phyloP scores from a whole-genome alignment of 768 basidiomycete genomes.

The Lentinula boryana region DNA sequence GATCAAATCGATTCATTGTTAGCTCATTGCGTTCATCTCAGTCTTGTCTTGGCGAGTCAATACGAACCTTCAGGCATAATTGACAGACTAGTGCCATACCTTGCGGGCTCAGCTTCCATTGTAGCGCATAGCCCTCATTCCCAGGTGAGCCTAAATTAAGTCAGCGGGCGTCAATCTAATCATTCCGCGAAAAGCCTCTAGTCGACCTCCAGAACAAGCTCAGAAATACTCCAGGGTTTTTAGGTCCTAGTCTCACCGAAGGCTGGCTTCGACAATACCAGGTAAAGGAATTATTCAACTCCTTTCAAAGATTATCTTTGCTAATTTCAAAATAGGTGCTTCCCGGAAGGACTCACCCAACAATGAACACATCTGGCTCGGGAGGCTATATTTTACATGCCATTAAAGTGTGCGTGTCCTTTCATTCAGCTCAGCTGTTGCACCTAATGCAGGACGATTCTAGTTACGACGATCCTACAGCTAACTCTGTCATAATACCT shows the following conservation, averaged over 20 bases:
- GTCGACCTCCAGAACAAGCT: constrained; percentile 70
- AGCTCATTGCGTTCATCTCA: constrained; percentile 19
- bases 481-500: constrained; percentile 47
- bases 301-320: neutral
- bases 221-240: constrained; percentile 57
- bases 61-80: constrained; percentile 84
- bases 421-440: neutral
- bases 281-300: constrained; percentile 22
- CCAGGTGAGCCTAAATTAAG: constrained; percentile 44
- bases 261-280: constrained; percentile 88
- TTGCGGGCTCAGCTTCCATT: constrained; percentile 82
- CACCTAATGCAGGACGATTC: neutral
- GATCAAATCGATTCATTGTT: neutral
- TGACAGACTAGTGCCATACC: constrained; percentile 63
- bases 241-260: constrained; percentile 80
- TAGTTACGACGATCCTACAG: constrained; percentile 64
- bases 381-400: constrained; percentile 85
- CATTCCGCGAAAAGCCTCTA: constrained; percentile 45
- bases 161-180: neutral
- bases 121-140: constrained; percentile 82
- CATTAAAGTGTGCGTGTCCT: constrained; percentile 70
- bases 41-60: constrained; percentile 75
- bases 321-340: constrained; percentile 42
- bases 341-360: constrained; percentile 95
- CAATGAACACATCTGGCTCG: constrained; percentile 84